Base-by-base conservation (phyloP, 495 filamentous ascomycete genomes). In the Parachaetomium inaequale region DNA sequence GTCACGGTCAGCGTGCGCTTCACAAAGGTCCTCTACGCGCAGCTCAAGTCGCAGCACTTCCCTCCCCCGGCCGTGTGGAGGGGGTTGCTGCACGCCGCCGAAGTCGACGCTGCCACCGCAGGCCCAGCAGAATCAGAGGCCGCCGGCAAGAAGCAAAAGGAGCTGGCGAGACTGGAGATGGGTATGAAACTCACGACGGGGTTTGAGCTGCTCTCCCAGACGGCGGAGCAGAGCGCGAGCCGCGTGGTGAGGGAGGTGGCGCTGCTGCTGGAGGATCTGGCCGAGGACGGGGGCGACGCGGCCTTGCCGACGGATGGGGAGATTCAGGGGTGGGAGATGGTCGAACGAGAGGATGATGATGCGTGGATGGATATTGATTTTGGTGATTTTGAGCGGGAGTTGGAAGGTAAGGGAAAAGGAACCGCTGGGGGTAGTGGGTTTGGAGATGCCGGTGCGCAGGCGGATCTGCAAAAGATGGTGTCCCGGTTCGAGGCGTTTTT, bases 321-420 rank as follows among this genome's bases (percentile, higher is more conserved):
- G 47, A 90, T 98, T 19, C 72, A 73, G 31, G 62, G 58, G 0
- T 97, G 94, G 94, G 59, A 75, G n/a, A 69, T 76, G 32, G 80
- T 79, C 7, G 72, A 75, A 23, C 73, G 69, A 32, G 85, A 90
- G 32, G 95, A 98, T 61, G 82, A 89, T 65, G 95, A 98, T 63
- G 80, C 80, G n/a, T 98, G 94, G 94, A 77, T 98, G 61, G 88
- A 98, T 69, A 93, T 98, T 57, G 86, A 91, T 65, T 97, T 90
- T 68, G 80, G 87, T 26, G 92, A 96, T 55, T 89, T 98, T 59
- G 93, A 98, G 66, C 76, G 80, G 45, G 91, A 96, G 72, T 77
- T 98, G 4, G 64, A 56, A 15, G 28, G 51, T 2, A n/a, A 38
- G 42, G n/a, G 59, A 31, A 45, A 45, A n/a, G 49, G 40, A 59